Conservation (phyloP, 805 yeast species). For the Ogataea methylovora region DNA sequence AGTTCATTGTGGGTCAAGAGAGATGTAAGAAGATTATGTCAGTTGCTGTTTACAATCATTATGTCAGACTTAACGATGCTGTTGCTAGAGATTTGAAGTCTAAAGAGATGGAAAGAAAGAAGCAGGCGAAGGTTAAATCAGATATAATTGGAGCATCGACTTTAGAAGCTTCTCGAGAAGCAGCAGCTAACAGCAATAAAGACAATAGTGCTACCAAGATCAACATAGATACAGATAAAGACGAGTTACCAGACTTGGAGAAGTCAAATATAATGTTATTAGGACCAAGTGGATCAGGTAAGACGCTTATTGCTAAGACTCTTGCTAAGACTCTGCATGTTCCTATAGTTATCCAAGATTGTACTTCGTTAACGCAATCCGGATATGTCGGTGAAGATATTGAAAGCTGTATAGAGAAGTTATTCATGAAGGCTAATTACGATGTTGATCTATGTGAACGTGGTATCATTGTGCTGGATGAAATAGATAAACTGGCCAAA, state of each 20-base stretch:
- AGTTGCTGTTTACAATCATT: constrained; percentile 56
- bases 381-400: constrained; percentile 63
- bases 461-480: constrained; percentile 56
- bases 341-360: constrained; percentile 53
- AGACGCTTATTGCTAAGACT: constrained; percentile 48
- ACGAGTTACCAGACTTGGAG: constrained; percentile 38
- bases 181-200: constrained; percentile 1
- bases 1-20: constrained; percentile 50
- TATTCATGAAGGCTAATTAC: constrained; percentile 41
- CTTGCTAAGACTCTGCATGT: constrained; percentile 44
- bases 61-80: constrained; percentile 37
- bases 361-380: constrained; percentile 56
- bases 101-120: constrained; percentile 3
- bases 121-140: neutral
- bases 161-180: neutral
- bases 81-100: constrained; percentile 3
- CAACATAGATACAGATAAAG: constrained; percentile 2
- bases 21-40: constrained; percentile 49
- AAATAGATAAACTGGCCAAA: constrained; percentile 49
- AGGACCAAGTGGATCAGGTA: constrained; percentile 61
- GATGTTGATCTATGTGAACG: constrained; percentile 45
- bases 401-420: constrained; percentile 40
- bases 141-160: neutral
- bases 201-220: neutral
- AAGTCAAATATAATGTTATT: constrained; percentile 48